Evolutionary conservation across 306 rosid genomes (phyloP).

Genomic region (Vigna mungo): DNA sequence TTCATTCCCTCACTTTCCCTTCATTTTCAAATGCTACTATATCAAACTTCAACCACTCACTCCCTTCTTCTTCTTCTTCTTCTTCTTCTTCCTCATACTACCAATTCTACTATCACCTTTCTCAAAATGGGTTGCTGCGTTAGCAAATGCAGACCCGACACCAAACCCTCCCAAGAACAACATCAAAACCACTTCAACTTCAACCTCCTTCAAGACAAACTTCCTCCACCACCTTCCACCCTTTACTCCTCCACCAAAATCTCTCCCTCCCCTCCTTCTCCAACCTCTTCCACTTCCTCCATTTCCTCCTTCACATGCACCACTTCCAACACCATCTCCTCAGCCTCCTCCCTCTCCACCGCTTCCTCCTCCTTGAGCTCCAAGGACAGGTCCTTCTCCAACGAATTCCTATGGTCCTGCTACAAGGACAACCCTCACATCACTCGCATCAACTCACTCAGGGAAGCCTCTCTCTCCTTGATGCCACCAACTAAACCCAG

Average conservation of each 20-base stretch:
- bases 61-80: background rate
- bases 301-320: conserved; percentile 60
- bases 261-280: conserved; percentile 68
- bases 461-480: conserved; percentile 43
- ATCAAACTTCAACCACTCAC: background rate
- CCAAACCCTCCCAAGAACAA: conserved; percentile 27
- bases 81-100: background rate
- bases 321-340: conserved; percentile 49
- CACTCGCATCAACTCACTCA: conserved; percentile 65
- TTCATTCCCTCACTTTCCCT: conserved; percentile 42
- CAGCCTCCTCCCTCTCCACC: conserved; percentile 54
- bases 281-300: conserved; percentile 62
- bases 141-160: conserved; percentile 82
- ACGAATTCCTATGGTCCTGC: conserved; percentile 69
- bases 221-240: conserved; percentile 42
- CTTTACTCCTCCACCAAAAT: conserved; percentile 48
- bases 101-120: background rate
- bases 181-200: background rate
- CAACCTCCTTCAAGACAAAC: conserved; percentile 53
- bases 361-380: conserved; percentile 57
- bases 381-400: conserved; percentile 72
- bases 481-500: conserved; percentile 32
- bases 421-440: conserved; percentile 78
- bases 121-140: conserved; percentile 88
- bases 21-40: conserved; percentile 29